Evolutionary conservation across 768 basidiomycete genomes (phyloP), one percentile per base, ranked within the genome.

Genomic region (Multifurca ochricompacta): DNA sequence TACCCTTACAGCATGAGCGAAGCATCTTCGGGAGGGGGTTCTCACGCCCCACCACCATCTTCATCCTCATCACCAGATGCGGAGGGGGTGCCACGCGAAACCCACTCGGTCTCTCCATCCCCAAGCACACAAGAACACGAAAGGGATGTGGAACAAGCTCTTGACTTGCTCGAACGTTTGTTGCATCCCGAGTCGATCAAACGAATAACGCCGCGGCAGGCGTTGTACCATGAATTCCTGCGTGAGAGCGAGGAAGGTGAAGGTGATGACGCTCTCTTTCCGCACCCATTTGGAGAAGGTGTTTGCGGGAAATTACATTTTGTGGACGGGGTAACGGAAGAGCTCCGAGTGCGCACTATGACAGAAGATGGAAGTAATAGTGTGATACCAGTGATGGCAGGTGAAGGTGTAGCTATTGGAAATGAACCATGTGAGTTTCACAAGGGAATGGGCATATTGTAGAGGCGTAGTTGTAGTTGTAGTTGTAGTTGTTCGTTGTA

Each of bases 171-270:
- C 32, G 82, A 84, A 54, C 69, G 74, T 48, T 69, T 91, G 18
- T 75, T 99, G 65, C 76, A 87, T 36, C 81, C 88, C 1, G 90
- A 93, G 64, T 81, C 84, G 6, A 83, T 81, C 19, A 81, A 78
- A 49, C 80, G 94, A 19, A 77, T 83, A 51, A 91, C 89, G 3
- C 90, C 94, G 3, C 75, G 76, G 16, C 73, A 78, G 6, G 90
- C 86, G 16, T 74, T 98, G 42, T 77, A 78, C 54, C 93, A 97
- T 64, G 76, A 80, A 0, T 97, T 96, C 69, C 74, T 97, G 44
- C 59, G 68, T 0, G 75, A 71, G 18, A 73, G 70, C 28, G 62
- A 60, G 3, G 76, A 74, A 30, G 83, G 86, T 52, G 81, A 82
- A 47, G 77, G 76, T 48, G 85, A 89, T 49, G 85, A 87, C 53